Evolutionary conservation across 208 protist species (phyloP).

Genomic region (Leptomonas seymouri): DNA sequence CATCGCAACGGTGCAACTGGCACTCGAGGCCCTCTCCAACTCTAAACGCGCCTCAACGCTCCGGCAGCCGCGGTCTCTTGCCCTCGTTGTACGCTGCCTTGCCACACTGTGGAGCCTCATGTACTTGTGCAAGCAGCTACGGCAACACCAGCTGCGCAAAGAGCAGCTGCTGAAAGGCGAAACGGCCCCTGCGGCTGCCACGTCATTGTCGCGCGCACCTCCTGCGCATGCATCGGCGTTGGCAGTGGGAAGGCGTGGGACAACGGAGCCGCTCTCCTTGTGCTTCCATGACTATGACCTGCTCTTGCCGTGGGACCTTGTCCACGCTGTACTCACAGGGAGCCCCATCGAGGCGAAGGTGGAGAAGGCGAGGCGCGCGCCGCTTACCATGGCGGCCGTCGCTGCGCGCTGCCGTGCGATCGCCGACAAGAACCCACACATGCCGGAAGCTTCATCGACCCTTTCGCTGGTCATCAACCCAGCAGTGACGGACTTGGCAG

Average conservation of each 20-base stretch:
- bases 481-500: slow-evolving; percentile 30
- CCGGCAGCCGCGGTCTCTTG: slow-evolving; percentile 22
- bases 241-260: too few relatives aligned
- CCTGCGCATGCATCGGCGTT: too few relatives aligned
- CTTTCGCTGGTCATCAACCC: slow-evolving; percentile 65
- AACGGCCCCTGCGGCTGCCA: neutral
- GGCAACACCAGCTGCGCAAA: slow-evolving; percentile 21
- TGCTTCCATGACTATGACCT: slow-evolving; percentile 54
- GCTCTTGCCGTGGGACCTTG: slow-evolving; percentile 29
- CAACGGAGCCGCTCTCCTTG: slow-evolving; percentile 19
- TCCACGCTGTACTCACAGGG: slow-evolving; percentile 6
- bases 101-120: slow-evolving; percentile 27
- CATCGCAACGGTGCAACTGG: slow-evolving; percentile 24
- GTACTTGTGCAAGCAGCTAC: slow-evolving; percentile 29
- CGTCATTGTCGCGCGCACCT: neutral
- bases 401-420: slow-evolving; percentile 2
- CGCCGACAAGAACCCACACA: neutral
- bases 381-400: slow-evolving; percentile 12
- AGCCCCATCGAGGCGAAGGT: neutral
- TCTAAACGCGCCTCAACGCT: slow-evolving; percentile 14
- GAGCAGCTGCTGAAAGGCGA: slow-evolving; percentile 19
- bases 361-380: neutral
- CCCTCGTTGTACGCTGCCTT: slow-evolving; percentile 20
- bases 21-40: slow-evolving; percentile 20
- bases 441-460: neutral